These are phyloP conservation scores for Kodamaea restingae DNA, from an alignment of 805 yeast species.

Conservation along the genomic window DNA sequence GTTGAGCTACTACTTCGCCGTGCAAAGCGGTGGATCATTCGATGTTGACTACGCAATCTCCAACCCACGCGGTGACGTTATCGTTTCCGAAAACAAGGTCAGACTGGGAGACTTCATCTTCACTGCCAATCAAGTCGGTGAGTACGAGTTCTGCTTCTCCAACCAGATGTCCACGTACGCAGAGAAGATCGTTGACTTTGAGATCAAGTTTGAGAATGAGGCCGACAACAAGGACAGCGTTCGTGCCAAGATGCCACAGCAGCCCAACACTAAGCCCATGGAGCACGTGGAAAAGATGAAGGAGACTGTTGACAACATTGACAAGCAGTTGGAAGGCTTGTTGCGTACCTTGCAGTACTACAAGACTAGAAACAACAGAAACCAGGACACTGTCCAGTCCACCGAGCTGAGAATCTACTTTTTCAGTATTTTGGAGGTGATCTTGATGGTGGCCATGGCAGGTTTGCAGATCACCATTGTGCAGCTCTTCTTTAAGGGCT, in stretches of 20 bases:
- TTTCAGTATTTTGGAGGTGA: slow-evolving; percentile 67
- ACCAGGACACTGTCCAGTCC: slow-evolving; percentile 80
- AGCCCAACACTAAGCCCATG: slow-evolving; percentile 44
- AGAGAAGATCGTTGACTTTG: slow-evolving; percentile 82
- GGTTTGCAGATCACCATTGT: slow-evolving; percentile 63
- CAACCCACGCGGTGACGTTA: slow-evolving; percentile 52
- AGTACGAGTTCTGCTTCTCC: slow-evolving; percentile 82
- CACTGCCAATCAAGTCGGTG: slow-evolving; percentile 63
- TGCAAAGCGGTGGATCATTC: slow-evolving; percentile 73
- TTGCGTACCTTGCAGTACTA: slow-evolving; percentile 69
- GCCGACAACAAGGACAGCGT: slow-evolving; percentile 25
- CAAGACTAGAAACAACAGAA: slow-evolving; percentile 85
- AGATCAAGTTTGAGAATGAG: slow-evolving; percentile 53
- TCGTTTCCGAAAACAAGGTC: slow-evolving; percentile 55
- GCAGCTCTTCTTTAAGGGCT: slow-evolving; percentile 66
- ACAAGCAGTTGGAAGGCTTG: slow-evolving; percentile 53
- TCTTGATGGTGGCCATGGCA: slow-evolving; percentile 73
- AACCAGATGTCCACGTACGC: slow-evolving; percentile 79
- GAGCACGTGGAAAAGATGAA: slow-evolving; percentile 53
- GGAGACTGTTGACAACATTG: slow-evolving; percentile 54
- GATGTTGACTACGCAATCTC: slow-evolving; percentile 69
- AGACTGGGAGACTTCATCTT: slow-evolving; percentile 80
- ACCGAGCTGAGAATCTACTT: slow-evolving; percentile 77
- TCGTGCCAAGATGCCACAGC: slow-evolving; percentile 59
- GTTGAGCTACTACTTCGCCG: slow-evolving; percentile 78